These are phyloP conservation scores for Curvularia sp. DNA, from an alignment of 2,329 filamentous ascomycete genomes.

Conservation along the genomic window DNA sequence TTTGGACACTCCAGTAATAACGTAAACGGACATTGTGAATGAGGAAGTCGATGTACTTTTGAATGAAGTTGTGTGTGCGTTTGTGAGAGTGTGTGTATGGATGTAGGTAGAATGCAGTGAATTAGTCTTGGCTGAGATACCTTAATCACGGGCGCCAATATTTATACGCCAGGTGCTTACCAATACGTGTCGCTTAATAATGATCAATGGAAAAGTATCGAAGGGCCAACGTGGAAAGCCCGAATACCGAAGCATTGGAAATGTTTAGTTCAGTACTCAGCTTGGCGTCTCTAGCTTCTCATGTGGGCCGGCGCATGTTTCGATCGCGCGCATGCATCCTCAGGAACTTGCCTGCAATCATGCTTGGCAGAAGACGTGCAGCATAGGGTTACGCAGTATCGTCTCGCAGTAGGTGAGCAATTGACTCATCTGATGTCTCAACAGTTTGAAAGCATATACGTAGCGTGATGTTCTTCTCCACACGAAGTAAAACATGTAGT, in stretches of 20 bases:
- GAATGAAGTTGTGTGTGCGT: background rate
- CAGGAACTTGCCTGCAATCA: background rate
- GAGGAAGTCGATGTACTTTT: background rate
- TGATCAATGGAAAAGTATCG: background rate
- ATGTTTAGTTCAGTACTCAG: background rate
- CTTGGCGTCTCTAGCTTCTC: background rate
- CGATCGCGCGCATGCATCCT: background rate
- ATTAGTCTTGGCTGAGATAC: background rate
- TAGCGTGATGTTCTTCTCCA: too few relatives aligned
- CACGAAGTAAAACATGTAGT: too few relatives aligned
- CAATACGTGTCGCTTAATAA: background rate
- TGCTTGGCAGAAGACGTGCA: background rate
- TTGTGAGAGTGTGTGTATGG: background rate
- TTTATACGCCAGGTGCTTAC: background rate
- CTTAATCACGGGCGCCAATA: background rate
- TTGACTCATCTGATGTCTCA: background rate
- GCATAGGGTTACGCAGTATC: background rate
- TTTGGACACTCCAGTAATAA: conserved; percentile 45
- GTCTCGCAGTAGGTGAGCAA: background rate
- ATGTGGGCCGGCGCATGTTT: background rate
- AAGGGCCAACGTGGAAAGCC: background rate
- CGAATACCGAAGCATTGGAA: background rate
- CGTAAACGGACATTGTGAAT: conserved; percentile 38
- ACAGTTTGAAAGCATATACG: too few relatives aligned
- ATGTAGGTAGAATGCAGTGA: background rate